These are phyloP conservation scores for Eutrema japonicum DNA, from an alignment of 345 rosid genomes.

Conservation along the genomic window DNA sequence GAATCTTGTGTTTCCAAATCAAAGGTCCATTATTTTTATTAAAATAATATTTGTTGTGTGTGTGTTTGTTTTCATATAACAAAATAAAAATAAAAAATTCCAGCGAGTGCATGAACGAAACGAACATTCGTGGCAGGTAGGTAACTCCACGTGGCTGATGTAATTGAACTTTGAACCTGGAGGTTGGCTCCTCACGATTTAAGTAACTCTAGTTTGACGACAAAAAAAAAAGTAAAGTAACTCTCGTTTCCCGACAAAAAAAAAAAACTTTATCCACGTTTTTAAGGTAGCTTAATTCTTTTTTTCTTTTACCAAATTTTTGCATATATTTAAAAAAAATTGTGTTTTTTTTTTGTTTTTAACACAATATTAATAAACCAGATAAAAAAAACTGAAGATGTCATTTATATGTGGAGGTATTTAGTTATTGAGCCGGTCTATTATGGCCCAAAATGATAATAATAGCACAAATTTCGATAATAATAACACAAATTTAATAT, in stretches of 20 bases:
- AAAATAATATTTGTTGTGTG: background rate
- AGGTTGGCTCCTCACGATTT: conserved; percentile 17
- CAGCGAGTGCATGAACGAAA: conserved; percentile 38
- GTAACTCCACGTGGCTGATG: conserved; percentile 31
- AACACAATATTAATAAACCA: no score
- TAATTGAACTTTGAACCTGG: conserved; percentile 7
- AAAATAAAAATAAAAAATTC: background rate
- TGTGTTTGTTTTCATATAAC: background rate
- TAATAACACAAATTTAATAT: no score
- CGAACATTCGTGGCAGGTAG: conserved; percentile 38
- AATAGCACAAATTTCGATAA: no score
- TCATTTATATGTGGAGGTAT: no score
- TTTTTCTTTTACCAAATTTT: no score
- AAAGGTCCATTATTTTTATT: conserved; percentile 5
- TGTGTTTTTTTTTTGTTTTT: no score
- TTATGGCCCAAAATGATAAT: no score
- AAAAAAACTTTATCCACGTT: background rate
- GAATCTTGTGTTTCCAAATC: conserved; percentile 33
- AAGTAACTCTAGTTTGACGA: background rate
- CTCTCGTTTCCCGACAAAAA: background rate
- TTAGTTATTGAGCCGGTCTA: no score
- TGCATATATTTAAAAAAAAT: no score
- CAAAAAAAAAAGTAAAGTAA: no score
- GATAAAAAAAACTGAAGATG: no score
- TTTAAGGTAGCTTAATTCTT: no score